phyloP scores from a whole-genome alignment of 169 alveolate genomes.

The Cryptosporidium ryanae region DNA sequence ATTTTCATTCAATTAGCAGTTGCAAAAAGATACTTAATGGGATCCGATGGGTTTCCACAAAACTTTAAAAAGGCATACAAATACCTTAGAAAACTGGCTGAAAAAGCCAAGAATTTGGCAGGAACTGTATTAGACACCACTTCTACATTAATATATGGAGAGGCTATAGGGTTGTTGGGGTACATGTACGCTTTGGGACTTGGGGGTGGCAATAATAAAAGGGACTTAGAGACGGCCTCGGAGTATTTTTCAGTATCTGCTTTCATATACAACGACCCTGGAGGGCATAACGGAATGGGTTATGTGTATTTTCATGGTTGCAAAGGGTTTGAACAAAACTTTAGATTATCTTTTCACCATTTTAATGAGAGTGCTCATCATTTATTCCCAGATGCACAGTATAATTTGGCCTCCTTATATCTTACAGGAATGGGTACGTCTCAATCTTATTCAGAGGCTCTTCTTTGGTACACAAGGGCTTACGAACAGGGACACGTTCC shows the following conservation, averaged over 20 bases:
- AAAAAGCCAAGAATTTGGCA: constrained; percentile 29
- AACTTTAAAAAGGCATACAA: constrained; percentile 29
- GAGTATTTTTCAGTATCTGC: constrained; percentile 69
- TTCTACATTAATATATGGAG: constrained; percentile 48
- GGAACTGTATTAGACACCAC: constrained; percentile 44
- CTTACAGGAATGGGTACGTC: constrained; percentile 71
- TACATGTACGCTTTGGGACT: constrained; percentile 65
- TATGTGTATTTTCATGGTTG: constrained; percentile 73
- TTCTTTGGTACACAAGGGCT: constrained; percentile 68
- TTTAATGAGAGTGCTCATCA: constrained; percentile 72
- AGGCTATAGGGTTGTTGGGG: constrained; percentile 65
- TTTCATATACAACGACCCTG: constrained; percentile 60
- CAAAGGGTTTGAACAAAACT: constrained; percentile 33
- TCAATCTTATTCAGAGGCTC: constrained; percentile 56
- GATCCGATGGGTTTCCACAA: constrained; percentile 60
- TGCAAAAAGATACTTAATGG: constrained; percentile 58
- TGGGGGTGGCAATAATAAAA: constrained; percentile 7
- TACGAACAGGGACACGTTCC: constrained; percentile 72
- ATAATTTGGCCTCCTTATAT: constrained; percentile 56
- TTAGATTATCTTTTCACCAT: constrained; percentile 58
- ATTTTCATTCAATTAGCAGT: constrained; percentile 48
- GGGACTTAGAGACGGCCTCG: constrained; percentile 33
- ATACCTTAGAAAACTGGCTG: constrained; percentile 50
- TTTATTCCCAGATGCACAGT: constrained; percentile 68
- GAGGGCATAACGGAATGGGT: constrained; percentile 74